These are phyloP conservation scores for Saturnispora besseyi DNA, from an alignment of 805 yeast species.

Conservation along the genomic window DNA sequence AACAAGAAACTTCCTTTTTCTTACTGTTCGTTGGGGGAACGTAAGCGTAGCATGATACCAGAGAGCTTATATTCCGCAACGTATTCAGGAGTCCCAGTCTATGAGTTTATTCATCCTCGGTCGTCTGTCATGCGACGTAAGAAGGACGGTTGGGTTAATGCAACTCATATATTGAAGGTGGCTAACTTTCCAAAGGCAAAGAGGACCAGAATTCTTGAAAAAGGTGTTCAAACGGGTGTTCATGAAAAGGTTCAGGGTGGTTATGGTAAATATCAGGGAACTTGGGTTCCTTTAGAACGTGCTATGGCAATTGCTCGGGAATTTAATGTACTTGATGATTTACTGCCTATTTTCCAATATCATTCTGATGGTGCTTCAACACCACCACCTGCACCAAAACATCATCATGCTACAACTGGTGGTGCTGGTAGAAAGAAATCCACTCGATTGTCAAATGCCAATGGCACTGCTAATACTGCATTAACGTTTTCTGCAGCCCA, in stretches of 20 bases:
- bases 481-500: background rate
- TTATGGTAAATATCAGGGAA: constrained; percentile 93
- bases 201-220: constrained; percentile 83
- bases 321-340: constrained; percentile 51
- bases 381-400: constrained; percentile 57
- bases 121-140: constrained; percentile 75
- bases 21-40: background rate
- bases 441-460: background rate
- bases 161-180: constrained; percentile 88
- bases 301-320: constrained; percentile 63
- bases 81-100: constrained; percentile 76
- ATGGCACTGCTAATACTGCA: background rate
- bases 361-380: constrained; percentile 37
- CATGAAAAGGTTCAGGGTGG: constrained; percentile 98
- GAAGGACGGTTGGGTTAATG: constrained; percentile 79
- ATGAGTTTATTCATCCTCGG: constrained; percentile 57
- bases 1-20: background rate
- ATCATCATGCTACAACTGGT: constrained; percentile 52
- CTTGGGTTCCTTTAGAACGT: constrained; percentile 85
- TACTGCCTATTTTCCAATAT: constrained; percentile 61
- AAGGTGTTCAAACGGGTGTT: constrained; percentile 81
- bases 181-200: constrained; percentile 93
- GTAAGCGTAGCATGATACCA: constrained; percentile 14
- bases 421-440: constrained; percentile 25
- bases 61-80: constrained; percentile 57